Evolutionary conservation across 1,284 basidiomycete species (phyloP).

Genomic region (Moesziomyces antarcticus): DNA sequence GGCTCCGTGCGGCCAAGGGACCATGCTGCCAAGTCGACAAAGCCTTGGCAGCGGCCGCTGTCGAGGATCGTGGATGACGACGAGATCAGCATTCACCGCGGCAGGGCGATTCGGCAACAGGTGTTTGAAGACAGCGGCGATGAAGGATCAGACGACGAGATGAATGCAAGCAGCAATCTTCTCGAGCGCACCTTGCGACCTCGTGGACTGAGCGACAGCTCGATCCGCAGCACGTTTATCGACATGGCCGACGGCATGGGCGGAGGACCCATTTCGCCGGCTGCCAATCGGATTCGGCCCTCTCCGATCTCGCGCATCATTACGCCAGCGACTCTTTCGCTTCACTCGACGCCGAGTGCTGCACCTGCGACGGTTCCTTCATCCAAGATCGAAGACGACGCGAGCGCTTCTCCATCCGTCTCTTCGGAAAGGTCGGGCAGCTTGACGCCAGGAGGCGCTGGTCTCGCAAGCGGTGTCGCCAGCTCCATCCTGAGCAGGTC

Average conservation of each 20-base stretch:
- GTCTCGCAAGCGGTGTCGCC: slow-evolving; percentile 23
- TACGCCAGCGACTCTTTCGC: slow-evolving; percentile 57
- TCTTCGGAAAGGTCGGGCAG: slow-evolving; percentile 33
- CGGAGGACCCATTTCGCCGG: slow-evolving; percentile 15
- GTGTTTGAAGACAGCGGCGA: slow-evolving; percentile 43
- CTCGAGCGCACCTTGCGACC: slow-evolving; percentile 46
- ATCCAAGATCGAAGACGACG: slow-evolving; percentile 10
- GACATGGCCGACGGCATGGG: slow-evolving; percentile 43
- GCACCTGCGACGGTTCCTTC: slow-evolving; percentile 4
- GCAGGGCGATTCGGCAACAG: slow-evolving; percentile 37
- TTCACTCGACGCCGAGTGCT: slow-evolving; percentile 41
- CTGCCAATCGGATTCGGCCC: slow-evolving; percentile 19
- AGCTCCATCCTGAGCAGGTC: slow-evolving; percentile 39
- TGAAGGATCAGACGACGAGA: slow-evolving; percentile 35
- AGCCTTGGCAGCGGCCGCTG: slow-evolving; percentile 31
- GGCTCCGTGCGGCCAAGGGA: slow-evolving; percentile 10
- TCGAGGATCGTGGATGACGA: slow-evolving; percentile 61
- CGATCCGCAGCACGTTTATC: slow-evolving; percentile 60
- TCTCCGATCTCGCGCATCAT: slow-evolving; percentile 57
- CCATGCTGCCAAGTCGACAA: slow-evolving; percentile 7
- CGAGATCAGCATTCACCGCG: slow-evolving; percentile 56
- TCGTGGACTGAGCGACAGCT: slow-evolving; percentile 63
- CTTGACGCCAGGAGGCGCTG: slow-evolving; percentile 27
- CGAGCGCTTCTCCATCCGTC: slow-evolving; percentile 31
- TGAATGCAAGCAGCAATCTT: slow-evolving; percentile 24